Conservation (phyloP, 2,329 filamentous ascomycete genomes). For the Botrytis elliptica region DNA sequence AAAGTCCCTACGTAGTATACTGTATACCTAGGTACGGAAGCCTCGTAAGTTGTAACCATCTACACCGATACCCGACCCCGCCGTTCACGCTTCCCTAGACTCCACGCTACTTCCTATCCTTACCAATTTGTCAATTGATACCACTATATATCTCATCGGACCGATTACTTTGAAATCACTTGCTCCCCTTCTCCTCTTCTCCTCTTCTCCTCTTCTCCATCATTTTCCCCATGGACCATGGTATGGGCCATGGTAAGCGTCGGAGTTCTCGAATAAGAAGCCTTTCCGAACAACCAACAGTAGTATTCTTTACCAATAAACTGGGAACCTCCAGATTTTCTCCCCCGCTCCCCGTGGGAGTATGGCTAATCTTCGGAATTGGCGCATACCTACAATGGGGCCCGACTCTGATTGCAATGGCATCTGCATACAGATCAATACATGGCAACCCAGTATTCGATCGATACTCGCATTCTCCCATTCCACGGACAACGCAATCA, state of each 20-base stretch:
- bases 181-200: not conserved
- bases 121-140: not conserved
- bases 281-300: not conserved
- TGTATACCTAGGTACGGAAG: not conserved
- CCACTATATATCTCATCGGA: constrained; percentile 1
- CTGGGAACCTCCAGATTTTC: not conserved
- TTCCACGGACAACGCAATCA: not conserved
- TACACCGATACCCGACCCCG: not conserved
- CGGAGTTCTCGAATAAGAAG: not conserved
- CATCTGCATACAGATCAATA: not conserved
- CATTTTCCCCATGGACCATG: not conserved
- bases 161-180: not conserved
- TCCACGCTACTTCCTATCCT: not conserved
- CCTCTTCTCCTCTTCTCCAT: not conserved
- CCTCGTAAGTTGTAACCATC: not conserved
- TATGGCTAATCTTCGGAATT: not conserved
- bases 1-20: not conserved
- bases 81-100: not conserved
- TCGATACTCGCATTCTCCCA: not conserved
- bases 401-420: not conserved
- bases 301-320: not conserved
- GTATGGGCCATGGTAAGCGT: not conserved
- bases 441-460: not conserved
- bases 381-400: not conserved
- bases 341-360: not conserved